Percentiles rank a stretch among this genome's conserved stretches.
phyloP scores from a whole-genome alignment of 2,329 filamentous ascomycete genomes.

The Gaeumannomyces tritici region DNA sequence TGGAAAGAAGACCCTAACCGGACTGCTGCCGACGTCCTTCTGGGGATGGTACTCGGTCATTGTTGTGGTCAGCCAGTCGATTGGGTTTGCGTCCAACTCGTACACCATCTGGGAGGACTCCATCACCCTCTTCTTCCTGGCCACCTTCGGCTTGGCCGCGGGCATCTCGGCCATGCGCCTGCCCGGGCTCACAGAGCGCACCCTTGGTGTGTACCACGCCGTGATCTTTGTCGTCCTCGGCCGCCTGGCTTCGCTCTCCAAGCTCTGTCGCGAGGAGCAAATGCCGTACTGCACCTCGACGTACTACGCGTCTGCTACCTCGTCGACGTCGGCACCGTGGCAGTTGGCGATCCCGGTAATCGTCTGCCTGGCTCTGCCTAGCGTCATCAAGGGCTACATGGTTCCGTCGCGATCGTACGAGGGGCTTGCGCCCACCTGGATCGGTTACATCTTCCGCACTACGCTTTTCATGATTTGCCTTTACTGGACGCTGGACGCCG shows the following conservation, averaged over 20 bases:
- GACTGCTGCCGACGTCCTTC: conserved; percentile 60
- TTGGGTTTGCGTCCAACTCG: conserved; percentile 93
- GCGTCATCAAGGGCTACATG: conserved; percentile 72
- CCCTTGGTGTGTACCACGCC: conserved; percentile 76
- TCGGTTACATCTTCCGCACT: conserved; percentile 67
- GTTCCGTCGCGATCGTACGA: conserved; percentile 77
- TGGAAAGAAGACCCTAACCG: conserved; percentile 27
- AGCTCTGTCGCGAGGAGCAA: conserved; percentile 93
- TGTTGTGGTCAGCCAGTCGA: conserved; percentile 78
- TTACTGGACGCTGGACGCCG: conserved; percentile 86
- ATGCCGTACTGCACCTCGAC: conserved; percentile 95
- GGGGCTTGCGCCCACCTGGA: conserved; percentile 75
- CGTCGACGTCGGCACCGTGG: conserved; percentile 88
- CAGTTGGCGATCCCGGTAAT: conserved; percentile 72
- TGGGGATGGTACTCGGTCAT: conserved; percentile 84
- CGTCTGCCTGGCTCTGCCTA: conserved; percentile 62
- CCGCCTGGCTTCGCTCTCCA: conserved; percentile 75
- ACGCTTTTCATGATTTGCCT: conserved; percentile 66
- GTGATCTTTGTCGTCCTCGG: conserved; percentile 71
- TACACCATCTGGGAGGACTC: conserved; percentile 99
- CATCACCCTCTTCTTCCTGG: conserved; percentile 83
- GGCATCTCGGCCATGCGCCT: conserved; percentile 68
- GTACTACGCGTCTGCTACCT: conserved; percentile 86
- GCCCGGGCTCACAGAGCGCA: conserved; percentile 54
- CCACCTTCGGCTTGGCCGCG: conserved; percentile 73